Evolutionary conservation across 139 green algal genomes (phyloP).

Genomic region (Haematococcus lacustris): DNA sequence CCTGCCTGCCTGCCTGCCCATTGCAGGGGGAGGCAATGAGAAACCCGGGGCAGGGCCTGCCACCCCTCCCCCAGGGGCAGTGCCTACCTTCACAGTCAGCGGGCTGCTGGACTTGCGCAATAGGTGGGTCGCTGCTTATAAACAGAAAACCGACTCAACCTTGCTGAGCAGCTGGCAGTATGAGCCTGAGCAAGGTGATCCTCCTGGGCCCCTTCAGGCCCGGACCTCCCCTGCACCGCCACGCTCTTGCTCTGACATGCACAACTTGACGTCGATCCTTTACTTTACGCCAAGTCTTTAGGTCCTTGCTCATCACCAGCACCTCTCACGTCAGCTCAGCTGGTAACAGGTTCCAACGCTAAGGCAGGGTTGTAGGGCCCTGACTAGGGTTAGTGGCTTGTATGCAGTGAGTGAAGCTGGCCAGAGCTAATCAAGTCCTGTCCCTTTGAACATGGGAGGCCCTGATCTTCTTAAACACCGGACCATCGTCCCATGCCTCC

Average conservation of each 20-base stretch:
- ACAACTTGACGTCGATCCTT: too few relatives aligned
- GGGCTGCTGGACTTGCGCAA: slow-evolving; percentile 37
- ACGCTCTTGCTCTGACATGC: too few relatives aligned
- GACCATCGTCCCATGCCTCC: too few relatives aligned
- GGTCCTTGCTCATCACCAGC: too few relatives aligned
- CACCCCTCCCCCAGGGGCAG: slow-evolving; percentile 30
- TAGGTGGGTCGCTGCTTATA: too few relatives aligned
- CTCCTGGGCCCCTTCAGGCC: not conserved
- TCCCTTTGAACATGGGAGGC: not conserved
- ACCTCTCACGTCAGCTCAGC: too few relatives aligned
- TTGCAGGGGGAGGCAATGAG: slow-evolving; percentile 47
- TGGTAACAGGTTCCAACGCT: not conserved
- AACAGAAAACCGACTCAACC: too few relatives aligned
- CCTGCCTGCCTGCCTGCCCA: not conserved
- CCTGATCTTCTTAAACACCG: too few relatives aligned
- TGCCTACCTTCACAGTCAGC: slow-evolving; percentile 56
- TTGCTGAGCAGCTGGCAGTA: slow-evolving; percentile 10
- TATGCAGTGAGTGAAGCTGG: slow-evolving; percentile 9
- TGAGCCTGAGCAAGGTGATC: not conserved
- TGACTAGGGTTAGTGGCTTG: slow-evolving; percentile 10
- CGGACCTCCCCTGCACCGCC: too few relatives aligned
- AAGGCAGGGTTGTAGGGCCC: slow-evolving; percentile 30
- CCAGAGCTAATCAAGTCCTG: too few relatives aligned
- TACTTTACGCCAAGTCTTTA: too few relatives aligned
- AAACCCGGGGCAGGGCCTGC: slow-evolving; percentile 19